Conservation (phyloP, 2,329 filamentous ascomycete genomes). For the Fusarium sp. region DNA sequence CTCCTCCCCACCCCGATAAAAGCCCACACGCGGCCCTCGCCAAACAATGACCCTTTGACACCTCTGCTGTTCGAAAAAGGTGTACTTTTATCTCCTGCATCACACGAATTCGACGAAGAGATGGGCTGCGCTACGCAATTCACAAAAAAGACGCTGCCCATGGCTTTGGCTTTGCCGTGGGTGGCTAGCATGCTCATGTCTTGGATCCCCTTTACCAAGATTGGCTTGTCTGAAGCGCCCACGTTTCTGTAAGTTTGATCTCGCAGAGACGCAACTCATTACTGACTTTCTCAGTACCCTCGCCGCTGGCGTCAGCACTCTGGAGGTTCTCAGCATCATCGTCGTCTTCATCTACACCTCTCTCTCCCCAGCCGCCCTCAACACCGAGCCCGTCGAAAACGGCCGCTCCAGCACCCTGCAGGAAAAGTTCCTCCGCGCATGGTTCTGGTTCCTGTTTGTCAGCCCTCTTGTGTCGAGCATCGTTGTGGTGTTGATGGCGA, state of each 20-base stretch:
- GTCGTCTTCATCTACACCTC: conserved; percentile 27
- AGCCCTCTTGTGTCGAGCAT: conserved; percentile 22
- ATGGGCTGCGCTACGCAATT: conserved; percentile 11
- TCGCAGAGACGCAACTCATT: neutral
- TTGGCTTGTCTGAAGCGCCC: conserved; percentile 19
- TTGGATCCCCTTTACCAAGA: conserved; percentile 32
- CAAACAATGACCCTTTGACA: neutral
- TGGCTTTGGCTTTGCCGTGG: conserved; percentile 31
- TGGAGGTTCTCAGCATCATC: conserved; percentile 32
- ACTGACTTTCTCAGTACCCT: conserved; percentile 13
- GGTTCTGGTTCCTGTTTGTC: conserved; percentile 35
- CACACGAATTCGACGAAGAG: neutral
- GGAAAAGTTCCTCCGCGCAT: conserved; percentile 17
- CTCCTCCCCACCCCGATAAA: neutral
- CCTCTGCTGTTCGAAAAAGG: conserved; percentile 1
- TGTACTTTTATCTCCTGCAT: neutral
- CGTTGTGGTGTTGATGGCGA: conserved; percentile 28
- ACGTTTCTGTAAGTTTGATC: conserved; percentile 21
- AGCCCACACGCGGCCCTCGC: neutral
- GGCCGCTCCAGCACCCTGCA: neutral
- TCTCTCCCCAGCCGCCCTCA: neutral
- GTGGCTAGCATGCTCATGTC: conserved; percentile 30
- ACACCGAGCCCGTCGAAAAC: neutral
- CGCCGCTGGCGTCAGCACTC: conserved; percentile 23
- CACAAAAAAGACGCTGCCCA: conserved; percentile 11